Percentiles rank a stretch among this genome's conserved stretches.
phyloP scores from a whole-genome alignment of 2,329 filamentous ascomycete species.

The Verticillium albo-atrum region DNA sequence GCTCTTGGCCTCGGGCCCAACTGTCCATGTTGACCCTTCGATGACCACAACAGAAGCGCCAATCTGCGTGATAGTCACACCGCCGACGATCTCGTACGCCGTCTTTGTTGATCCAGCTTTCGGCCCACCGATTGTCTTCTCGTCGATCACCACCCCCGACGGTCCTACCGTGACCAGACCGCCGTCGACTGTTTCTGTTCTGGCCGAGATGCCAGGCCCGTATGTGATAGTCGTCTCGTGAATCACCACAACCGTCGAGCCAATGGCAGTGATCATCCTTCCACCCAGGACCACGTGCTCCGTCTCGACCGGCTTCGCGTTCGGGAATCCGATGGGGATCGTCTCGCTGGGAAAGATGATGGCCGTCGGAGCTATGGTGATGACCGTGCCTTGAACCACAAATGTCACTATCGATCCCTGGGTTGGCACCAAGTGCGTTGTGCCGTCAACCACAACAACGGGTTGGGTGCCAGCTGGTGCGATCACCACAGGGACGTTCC shows the following conservation, averaged over 20 bases:
- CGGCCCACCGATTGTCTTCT: conserved; percentile 37
- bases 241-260: conserved; percentile 34
- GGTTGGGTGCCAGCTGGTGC: conserved; percentile 24
- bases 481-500: conserved; percentile 34
- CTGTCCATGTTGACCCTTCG: conserved; percentile 42
- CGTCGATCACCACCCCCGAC: conserved; percentile 33
- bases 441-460: conserved; percentile 35
- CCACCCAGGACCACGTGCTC: conserved; percentile 44
- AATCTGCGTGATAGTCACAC: conserved; percentile 46
- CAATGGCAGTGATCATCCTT: conserved; percentile 39
- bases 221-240: conserved; percentile 42
- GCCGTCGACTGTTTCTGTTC: conserved; percentile 39
- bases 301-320: conserved; percentile 19
- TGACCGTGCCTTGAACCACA: conserved; percentile 24
- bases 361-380: conserved; percentile 29
- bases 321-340: conserved; percentile 18
- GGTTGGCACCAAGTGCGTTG: conserved; percentile 34
- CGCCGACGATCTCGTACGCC: conserved; percentile 43
- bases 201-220: conserved; percentile 24
- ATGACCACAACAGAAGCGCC: conserved; percentile 46
- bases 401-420: conserved; percentile 25
- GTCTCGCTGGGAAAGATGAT: conserved; percentile 26
- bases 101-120: conserved; percentile 29
- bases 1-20: conserved; percentile 37
- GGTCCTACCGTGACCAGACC: conserved; percentile 48